Evolutionary conservation across 176 grass and related monocot species (phyloP).

Genomic region (Lolium perenne): DNA sequence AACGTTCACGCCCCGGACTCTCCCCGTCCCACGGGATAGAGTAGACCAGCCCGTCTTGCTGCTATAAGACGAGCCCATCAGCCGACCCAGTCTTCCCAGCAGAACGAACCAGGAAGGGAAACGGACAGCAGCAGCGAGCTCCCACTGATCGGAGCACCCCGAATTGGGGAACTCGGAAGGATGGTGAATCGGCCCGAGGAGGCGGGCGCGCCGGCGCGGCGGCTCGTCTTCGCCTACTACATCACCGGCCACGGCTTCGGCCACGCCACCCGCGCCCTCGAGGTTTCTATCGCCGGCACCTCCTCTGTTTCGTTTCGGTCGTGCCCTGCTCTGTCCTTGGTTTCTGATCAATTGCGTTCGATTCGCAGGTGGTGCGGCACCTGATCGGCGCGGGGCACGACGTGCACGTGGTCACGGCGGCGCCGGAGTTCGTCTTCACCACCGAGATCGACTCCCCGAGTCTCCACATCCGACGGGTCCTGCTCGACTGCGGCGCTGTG

Average conservation of each 20-base stretch:
- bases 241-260: slow-evolving; percentile 97
- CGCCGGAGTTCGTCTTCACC: slow-evolving; percentile 96
- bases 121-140: neutral
- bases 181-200: neutral
- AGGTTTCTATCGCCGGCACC: slow-evolving; percentile 43
- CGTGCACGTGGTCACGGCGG: slow-evolving; percentile 89
- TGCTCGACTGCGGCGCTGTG: slow-evolving; percentile 97
- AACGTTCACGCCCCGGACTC: neutral
- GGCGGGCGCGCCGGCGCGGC: slow-evolving; percentile 13
- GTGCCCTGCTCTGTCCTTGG: neutral
- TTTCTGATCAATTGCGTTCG: neutral
- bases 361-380: slow-evolving; percentile 82
- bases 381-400: slow-evolving; percentile 83
- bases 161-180: neutral
- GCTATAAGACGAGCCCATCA: neutral
- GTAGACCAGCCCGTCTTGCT: neutral
- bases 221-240: slow-evolving; percentile 88
- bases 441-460: slow-evolving; percentile 74
- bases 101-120: neutral
- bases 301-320: neutral
- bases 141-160: neutral
- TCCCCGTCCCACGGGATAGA: slow-evolving; percentile 12
- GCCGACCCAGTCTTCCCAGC: slow-evolving; percentile 3
- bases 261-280: slow-evolving; percentile 90
- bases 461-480: slow-evolving; percentile 91